Conservation (phyloP, 371 early-diverging fungal species). For the Mortierella sp. region DNA sequence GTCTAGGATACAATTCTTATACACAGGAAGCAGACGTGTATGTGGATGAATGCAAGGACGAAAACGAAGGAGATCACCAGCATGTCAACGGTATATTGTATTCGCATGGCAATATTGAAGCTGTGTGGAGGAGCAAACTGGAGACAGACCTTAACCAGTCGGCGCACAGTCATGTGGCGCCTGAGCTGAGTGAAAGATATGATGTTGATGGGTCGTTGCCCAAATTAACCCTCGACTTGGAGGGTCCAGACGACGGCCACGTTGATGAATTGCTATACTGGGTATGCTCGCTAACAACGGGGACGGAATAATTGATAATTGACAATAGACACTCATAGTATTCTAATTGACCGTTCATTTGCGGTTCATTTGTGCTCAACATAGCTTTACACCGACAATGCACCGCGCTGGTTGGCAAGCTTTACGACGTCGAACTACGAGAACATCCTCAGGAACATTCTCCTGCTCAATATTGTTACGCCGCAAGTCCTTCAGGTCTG, state of each 20-base stretch:
- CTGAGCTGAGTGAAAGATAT: no score
- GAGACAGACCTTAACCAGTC: no score
- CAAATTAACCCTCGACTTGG: constrained; percentile 5
- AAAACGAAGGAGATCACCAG: no score
- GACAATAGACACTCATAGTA: no score
- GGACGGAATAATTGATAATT: no score
- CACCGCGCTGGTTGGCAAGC: constrained; percentile 7
- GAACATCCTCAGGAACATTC: constrained; percentile 30
- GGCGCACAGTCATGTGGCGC: neutral
- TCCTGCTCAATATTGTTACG: constrained; percentile 20
- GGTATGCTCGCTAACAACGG: constrained; percentile 7
- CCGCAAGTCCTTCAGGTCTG: constrained; percentile 23
- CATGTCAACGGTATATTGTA: no score
- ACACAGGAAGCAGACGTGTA: no score
- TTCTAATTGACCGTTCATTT: neutral
- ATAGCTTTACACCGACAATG: constrained; percentile 34
- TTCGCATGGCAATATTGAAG: no score
- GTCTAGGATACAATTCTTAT: no score
- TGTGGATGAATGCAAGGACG: no score
- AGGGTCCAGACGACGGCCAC: constrained; percentile 24
- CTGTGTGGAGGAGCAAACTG: neutral
- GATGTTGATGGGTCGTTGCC: constrained; percentile 10
- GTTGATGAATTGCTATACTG: constrained; percentile 39
- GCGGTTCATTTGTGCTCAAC: neutral
- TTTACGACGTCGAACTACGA: constrained; percentile 25